These are phyloP conservation scores for Exidia glandulosa DNA, from an alignment of 768 basidiomycete genomes.

Conservation along the genomic window DNA sequence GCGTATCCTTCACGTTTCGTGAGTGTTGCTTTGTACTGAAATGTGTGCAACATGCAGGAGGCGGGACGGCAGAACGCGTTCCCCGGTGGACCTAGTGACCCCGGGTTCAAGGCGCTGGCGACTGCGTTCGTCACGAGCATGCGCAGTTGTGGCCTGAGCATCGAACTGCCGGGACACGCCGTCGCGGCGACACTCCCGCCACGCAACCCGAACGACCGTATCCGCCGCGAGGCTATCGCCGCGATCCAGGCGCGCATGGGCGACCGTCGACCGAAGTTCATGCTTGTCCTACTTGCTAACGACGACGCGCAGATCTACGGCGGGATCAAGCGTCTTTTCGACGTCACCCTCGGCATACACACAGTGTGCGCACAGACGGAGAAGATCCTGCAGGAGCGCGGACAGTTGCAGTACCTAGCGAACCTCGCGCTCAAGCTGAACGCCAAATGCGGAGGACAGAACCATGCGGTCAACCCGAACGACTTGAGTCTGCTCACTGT, in stretches of 20 bases:
- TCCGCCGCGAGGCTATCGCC: conserved; percentile 37
- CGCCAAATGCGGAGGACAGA: conserved; percentile 71
- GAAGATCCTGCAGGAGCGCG: conserved; percentile 60
- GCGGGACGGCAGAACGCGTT: too few relatives aligned
- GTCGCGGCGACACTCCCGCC: background rate
- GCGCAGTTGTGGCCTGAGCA: background rate
- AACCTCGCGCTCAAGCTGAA: conserved; percentile 43
- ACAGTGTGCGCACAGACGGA: conserved; percentile 65
- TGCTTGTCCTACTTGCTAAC: conserved; percentile 59
- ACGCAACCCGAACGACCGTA: conserved; percentile 36
- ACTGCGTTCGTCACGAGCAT: background rate
- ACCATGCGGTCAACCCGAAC: conserved; percentile 49
- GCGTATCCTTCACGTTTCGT: too few relatives aligned
- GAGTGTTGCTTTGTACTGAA: too few relatives aligned
- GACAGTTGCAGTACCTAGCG: conserved; percentile 73
- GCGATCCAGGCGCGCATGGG: conserved; percentile 23
- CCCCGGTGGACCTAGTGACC: too few relatives aligned
- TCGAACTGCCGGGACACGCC: background rate
- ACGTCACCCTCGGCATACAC: conserved; percentile 52
- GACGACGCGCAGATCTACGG: conserved; percentile 70
- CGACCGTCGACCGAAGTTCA: conserved; percentile 37
- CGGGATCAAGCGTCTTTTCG: conserved; percentile 68
- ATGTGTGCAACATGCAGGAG: too few relatives aligned
- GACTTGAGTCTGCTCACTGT: conserved; percentile 56
- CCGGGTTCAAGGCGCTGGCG: too few relatives aligned